phyloP scores from a whole-genome alignment of 352 stramenopile genomes.

The Globisporangium ultimum region DNA sequence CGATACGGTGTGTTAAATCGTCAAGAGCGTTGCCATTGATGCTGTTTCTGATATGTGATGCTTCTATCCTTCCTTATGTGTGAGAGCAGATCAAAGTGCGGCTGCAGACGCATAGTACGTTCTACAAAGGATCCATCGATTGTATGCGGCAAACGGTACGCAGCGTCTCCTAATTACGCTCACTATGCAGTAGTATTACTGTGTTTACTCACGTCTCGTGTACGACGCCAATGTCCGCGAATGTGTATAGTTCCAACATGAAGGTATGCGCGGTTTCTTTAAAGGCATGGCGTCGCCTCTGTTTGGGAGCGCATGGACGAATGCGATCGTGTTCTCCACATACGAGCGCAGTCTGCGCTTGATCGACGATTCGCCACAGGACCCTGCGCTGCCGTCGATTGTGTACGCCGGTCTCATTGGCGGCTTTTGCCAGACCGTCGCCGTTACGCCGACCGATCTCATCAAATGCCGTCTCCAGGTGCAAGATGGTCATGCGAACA shows the following conservation, averaged over 20 bases:
- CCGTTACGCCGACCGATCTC: conserved; percentile 71
- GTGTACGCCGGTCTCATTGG: conserved; percentile 64
- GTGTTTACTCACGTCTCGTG: not conserved
- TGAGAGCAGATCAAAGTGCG: conserved; percentile 45
- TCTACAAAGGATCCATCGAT: conserved; percentile 51
- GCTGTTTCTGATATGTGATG: not conserved
- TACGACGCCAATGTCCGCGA: no score
- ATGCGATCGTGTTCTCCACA: conserved; percentile 82
- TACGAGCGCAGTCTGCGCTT: conserved; percentile 70
- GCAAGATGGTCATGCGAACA: conserved; percentile 58
- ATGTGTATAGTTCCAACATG: conserved; percentile 43
- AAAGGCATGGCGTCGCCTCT: conserved; percentile 82
- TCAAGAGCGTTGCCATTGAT: not conserved
- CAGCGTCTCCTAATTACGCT: not conserved
- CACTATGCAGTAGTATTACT: not conserved
- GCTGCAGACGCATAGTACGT: conserved; percentile 51
- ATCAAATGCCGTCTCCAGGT: conserved; percentile 86
- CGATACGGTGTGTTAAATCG: conserved; percentile 31
- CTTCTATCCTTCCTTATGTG: not conserved
- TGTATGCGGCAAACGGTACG: conserved; percentile 37
- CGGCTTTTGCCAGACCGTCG: conserved; percentile 76
- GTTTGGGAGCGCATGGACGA: conserved; percentile 80
- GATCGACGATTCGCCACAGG: conserved; percentile 51
- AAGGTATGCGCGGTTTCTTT: conserved; percentile 78
- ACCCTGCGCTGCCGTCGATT: conserved; percentile 61